Percentiles rank a stretch among this genome's conserved stretches.
Evolutionary conservation across 306 rosid species (phyloP).

Genomic region (Cucumis cinereus): DNA sequence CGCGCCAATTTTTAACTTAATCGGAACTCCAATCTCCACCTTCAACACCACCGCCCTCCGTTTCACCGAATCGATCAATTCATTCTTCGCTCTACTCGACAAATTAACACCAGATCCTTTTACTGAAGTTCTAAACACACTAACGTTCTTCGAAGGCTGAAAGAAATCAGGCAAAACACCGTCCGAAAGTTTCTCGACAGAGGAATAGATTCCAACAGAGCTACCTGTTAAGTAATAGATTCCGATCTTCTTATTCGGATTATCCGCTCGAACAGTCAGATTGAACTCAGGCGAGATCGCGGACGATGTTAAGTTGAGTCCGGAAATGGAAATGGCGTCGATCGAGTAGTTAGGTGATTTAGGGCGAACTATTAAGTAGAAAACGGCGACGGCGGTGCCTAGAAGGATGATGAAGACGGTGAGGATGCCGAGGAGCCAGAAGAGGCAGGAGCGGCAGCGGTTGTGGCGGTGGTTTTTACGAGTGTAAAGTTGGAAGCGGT

Average conservation of each 20-base stretch:
- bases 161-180: conserved; percentile 55
- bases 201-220: conserved; percentile 27
- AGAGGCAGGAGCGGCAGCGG: conserved; percentile 35
- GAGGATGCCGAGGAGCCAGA: conserved; percentile 25
- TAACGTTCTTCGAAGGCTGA: conserved; percentile 53
- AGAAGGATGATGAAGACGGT: conserved; percentile 21
- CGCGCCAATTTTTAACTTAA: conserved; percentile 49
- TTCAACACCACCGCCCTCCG: conserved; percentile 36
- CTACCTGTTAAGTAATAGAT: conserved; percentile 41
- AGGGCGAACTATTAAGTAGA: conserved; percentile 59
- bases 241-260: conserved; percentile 64
- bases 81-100: conserved; percentile 9
- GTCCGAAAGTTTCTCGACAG: conserved; percentile 24
- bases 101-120: conserved; percentile 28
- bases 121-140: conserved; percentile 30
- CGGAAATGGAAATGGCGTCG: conserved; percentile 24
- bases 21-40: conserved; percentile 37
- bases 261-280: conserved; percentile 32
- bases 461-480: conserved; percentile 15
- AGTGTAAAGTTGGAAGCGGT: conserved; percentile 30
- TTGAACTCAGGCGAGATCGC: conserved; percentile 39
- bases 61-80: conserved; percentile 19
- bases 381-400: conserved; percentile 26
- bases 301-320: conserved; percentile 28
- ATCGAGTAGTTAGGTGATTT: conserved; percentile 46